A percentile compares a stretch with the other conserved stretches of the same genome.
Conservation (phyloP, 768 basidiomycete genomes). For the Termitomyces sp. region DNA sequence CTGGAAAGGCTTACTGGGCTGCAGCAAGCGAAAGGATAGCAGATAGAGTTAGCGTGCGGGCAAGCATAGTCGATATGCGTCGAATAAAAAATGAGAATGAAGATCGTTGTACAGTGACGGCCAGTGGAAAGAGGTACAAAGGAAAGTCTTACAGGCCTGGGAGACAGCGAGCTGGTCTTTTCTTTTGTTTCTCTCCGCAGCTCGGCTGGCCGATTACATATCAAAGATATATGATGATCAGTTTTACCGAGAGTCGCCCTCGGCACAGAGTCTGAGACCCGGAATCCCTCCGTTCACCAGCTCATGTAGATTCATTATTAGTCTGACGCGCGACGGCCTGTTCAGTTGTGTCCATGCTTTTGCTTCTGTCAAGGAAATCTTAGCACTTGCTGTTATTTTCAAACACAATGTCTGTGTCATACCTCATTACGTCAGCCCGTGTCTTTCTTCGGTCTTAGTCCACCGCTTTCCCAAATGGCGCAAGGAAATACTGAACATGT, state of each 20-base stretch:
- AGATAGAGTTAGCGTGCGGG: slow-evolving; percentile 10
- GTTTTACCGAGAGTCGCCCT: not conserved
- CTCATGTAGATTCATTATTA: no score
- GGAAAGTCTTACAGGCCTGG: not conserved
- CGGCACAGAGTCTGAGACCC: not conserved
- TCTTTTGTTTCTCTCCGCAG: not conserved
- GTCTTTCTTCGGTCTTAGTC: not conserved
- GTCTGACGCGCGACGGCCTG: no score
- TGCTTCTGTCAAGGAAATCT: no score
- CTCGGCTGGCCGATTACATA: not conserved
- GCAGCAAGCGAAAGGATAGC: slow-evolving; percentile 10
- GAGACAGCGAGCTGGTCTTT: not conserved
- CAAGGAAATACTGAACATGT: not conserved
- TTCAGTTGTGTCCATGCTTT: no score
- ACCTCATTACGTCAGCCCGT: no score
- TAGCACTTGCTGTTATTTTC: no score
- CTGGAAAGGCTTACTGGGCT: slow-evolving; percentile 10
- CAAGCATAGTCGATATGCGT: slow-evolving; percentile 6
- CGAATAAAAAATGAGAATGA: not conserved
- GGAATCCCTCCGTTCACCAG: not conserved
- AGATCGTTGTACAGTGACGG: not conserved
- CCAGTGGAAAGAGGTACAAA: not conserved
- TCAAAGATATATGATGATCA: no score
- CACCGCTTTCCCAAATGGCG: not conserved
- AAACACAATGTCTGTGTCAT: no score